Base-by-base conservation (phyloP, 805 yeast species). In the Candida endomychidarum region DNA sequence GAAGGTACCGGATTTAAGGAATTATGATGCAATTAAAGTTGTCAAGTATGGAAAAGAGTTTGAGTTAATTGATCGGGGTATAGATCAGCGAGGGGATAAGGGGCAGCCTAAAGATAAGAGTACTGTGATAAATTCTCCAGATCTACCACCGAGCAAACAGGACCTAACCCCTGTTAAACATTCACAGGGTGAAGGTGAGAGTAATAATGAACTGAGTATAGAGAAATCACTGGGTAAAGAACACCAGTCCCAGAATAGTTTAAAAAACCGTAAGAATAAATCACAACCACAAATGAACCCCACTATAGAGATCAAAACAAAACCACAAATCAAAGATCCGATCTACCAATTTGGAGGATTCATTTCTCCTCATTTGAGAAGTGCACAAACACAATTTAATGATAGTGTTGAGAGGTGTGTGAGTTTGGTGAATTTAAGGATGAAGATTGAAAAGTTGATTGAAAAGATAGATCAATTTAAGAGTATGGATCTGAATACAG, bases 261-360 rank as follows among this genome's bases (percentile, higher is more conserved):
- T n/a, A n/a, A n/a, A n/a, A n/a, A n/a, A n/a, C n/a, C n/a, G n/a
- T n/a, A n/a, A 20, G 10, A 27, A 27, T 8, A 15, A 5, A 16
- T 16, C 31, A 15, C 11, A 16, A 28, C 5, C 8, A 12, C 20
- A 17, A 15, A 11, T 8, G 8, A n/a, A n/a, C n/a, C n/a, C n/a
- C n/a, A n/a, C n/a, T n/a, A n/a, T n/a, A n/a, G n/a, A n/a, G n/a
- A n/a, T n/a, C n/a, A n/a, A 12, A 32, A 15, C 8, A 32, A 17
- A 14, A 11, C 23, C 37, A 8, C 3, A 10, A 8, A 10, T 23
- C 11, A 35, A 26, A 19, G 38, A 35, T 26, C 38, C 38, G 8
- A 25, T 35, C 12, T 5, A 25, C 4, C 38, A 35, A 26, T 35
- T 35, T 19, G 38, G 38, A 3, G 38, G 38, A 10, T 19, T 35